A percentile compares a stretch with the other conserved stretches of the same genome.
phyloP scores from a whole-genome alignment of 345 rosid genomes.

The Populus pruinosa region DNA sequence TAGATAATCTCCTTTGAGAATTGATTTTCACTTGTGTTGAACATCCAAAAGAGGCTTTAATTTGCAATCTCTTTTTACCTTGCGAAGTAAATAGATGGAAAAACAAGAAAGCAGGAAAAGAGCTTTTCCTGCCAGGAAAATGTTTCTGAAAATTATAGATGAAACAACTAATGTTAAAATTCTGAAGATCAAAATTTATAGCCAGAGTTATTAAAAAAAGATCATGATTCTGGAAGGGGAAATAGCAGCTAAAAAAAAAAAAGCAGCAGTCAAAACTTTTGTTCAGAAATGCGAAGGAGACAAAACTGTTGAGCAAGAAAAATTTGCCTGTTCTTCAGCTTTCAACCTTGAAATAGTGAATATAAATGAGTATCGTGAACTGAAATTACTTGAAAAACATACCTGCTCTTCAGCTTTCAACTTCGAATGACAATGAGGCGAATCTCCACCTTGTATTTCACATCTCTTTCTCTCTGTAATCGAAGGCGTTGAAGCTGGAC shows the following conservation, averaged over 20 bases:
- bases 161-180: neutral
- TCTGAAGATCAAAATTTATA: neutral
- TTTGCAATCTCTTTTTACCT: neutral
- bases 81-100: neutral
- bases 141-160: slow-evolving; percentile 1
- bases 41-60: neutral
- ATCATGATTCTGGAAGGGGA: neutral
- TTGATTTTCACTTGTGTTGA: neutral
- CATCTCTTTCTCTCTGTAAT: slow-evolving; percentile 49
- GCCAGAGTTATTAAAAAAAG: neutral
- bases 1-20: neutral
- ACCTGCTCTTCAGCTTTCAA: slow-evolving; percentile 50
- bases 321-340: neutral
- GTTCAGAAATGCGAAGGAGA: neutral
- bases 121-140: neutral
- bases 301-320: neutral
- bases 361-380: neutral
- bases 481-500: slow-evolving; percentile 80
- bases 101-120: neutral
- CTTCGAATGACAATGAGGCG: slow-evolving; percentile 37
- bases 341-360: neutral
- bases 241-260: neutral
- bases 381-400: neutral
- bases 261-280: neutral
- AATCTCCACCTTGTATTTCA: slow-evolving; percentile 47